Conservation (phyloP, 164 flowering plant genomes). For the Chloranthus sessilifolius region DNA sequence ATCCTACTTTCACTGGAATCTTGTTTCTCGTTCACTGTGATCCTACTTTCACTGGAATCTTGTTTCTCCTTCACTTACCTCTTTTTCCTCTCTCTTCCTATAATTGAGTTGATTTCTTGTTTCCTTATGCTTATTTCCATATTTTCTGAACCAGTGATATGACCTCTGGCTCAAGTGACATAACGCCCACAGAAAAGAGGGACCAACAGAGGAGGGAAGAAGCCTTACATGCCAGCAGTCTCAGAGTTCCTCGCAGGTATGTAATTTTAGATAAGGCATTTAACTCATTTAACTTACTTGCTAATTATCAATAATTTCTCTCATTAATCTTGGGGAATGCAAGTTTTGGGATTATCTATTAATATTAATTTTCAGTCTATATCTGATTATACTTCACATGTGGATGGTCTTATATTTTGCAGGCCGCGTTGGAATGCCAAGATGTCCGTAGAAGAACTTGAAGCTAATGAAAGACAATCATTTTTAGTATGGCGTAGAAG, state of each 20-base stretch:
- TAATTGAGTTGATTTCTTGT: too few species aligned
- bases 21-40: too few species aligned
- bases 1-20: background rate
- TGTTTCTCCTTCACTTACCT: background rate
- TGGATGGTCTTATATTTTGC: conserved; percentile 4
- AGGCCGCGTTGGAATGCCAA: conserved; percentile 85
- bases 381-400: background rate
- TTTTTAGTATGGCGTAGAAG: conserved; percentile 80
- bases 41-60: background rate
- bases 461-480: conserved; percentile 66
- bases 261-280: background rate
- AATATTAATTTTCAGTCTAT: background rate
- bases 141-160: conserved; percentile 40
- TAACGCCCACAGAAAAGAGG: conserved; percentile 60
- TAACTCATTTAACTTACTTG: background rate
- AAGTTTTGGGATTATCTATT: background rate
- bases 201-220: conserved; percentile 74
- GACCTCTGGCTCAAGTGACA: conserved; percentile 27
- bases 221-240: conserved; percentile 70
- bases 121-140: too few species aligned
- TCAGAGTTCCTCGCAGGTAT: conserved; percentile 87
- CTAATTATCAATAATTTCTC: too few species aligned
- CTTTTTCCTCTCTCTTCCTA: background rate
- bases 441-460: conserved; percentile 86
- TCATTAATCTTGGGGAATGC: too few species aligned